Evolutionary conservation across 352 stramenopile species (phyloP).

Genomic region (Phytophthora pinifolia): DNA sequence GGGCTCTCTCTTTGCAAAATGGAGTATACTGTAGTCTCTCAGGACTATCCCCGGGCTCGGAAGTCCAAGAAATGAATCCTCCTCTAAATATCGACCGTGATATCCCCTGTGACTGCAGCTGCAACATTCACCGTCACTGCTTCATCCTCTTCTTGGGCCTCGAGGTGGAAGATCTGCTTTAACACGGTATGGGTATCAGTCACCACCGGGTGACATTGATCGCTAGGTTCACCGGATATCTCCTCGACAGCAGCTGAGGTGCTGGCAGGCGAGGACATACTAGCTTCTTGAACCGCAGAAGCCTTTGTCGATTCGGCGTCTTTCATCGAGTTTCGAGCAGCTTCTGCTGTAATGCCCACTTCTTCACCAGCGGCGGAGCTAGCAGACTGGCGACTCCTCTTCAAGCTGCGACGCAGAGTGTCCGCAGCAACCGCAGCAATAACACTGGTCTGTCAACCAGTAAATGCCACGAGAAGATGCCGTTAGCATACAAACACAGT

Average conservation of each 20-base stretch:
- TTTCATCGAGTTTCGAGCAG: constrained; percentile 2
- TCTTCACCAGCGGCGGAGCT: constrained; percentile 8
- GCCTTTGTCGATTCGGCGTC: neutral
- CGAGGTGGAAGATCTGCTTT: constrained; percentile 30
- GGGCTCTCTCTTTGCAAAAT: neutral
- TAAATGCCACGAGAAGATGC: neutral
- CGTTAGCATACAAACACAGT: neutral
- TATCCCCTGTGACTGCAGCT: constrained; percentile 11
- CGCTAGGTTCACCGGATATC: constrained; percentile 1
- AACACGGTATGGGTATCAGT: constrained; percentile 26
- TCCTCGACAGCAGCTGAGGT: constrained; percentile 11
- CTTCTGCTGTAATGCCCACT: neutral
- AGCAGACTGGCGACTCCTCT: constrained; percentile 39
- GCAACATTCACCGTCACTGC: neutral
- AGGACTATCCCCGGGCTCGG: no score
- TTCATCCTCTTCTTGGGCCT: constrained; percentile 1
- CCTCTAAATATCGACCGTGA: constrained; percentile 17
- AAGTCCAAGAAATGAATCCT: no score
- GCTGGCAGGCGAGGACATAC: constrained; percentile 20
- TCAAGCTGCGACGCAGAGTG: constrained; percentile 49
- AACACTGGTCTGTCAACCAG: constrained; percentile 45
- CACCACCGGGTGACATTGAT: neutral
- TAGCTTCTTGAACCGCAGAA: neutral
- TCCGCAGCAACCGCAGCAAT: constrained; percentile 57
- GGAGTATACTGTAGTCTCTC: neutral